phyloP scores from a whole-genome alignment of 108 stramenopile species.

The Stephanodiscus minutulus region DNA sequence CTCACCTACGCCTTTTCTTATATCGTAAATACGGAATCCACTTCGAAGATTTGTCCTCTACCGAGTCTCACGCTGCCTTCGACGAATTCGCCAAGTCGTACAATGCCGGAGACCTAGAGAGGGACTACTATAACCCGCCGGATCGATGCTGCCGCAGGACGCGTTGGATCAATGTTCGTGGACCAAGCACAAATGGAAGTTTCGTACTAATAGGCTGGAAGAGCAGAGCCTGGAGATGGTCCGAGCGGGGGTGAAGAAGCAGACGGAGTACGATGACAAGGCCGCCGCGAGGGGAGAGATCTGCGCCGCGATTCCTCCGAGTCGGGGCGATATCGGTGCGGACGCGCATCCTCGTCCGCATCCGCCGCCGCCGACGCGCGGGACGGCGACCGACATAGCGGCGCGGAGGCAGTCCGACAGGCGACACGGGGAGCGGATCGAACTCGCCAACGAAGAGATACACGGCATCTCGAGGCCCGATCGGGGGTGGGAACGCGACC shows the following conservation, averaged over 20 bases:
- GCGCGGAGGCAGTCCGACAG: slow-evolving; percentile 50
- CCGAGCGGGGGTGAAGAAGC: slow-evolving; percentile 67
- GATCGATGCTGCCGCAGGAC: slow-evolving; percentile 47
- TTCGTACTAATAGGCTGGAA: slow-evolving; percentile 63
- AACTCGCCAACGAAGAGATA: slow-evolving; percentile 58
- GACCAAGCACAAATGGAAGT: slow-evolving; percentile 77
- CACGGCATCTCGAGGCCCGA: slow-evolving; percentile 48
- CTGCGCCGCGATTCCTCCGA: neutral
- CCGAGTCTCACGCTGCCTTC: slow-evolving; percentile 68
- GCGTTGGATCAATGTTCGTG: slow-evolving; percentile 73
- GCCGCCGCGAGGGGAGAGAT: neutral
- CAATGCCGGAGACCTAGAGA: slow-evolving; percentile 71
- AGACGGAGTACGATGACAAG: slow-evolving; percentile 62
- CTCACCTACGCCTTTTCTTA: slow-evolving; percentile 77
- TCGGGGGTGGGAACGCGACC: slow-evolving; percentile 57
- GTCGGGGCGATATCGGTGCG: neutral
- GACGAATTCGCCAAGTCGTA: slow-evolving; percentile 59
- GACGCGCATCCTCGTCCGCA: neutral
- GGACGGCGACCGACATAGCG: slow-evolving; percentile 30
- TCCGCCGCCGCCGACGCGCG: slow-evolving; percentile 11
- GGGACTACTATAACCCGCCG: slow-evolving; percentile 57
- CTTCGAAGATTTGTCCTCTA: slow-evolving; percentile 73
- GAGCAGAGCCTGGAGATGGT: slow-evolving; percentile 59
- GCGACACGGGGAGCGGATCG: slow-evolving; percentile 48
- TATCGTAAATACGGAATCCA: slow-evolving; percentile 65